Evolutionary conservation across 352 stramenopile genomes (phyloP).

Genomic region (Achlya hypogyna): DNA sequence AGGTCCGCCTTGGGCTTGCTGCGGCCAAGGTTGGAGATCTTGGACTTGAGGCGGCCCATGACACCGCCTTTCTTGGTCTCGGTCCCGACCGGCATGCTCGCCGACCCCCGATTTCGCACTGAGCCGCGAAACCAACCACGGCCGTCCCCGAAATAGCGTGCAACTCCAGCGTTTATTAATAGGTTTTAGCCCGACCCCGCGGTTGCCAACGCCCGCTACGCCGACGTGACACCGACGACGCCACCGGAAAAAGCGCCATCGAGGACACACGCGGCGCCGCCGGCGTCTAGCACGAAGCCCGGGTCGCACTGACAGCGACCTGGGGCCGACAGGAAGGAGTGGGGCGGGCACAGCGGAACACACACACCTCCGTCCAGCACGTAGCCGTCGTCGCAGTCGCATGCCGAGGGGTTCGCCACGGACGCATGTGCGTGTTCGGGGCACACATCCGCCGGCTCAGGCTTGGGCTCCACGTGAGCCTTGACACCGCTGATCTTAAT

Average conservation of each 20-base stretch:
- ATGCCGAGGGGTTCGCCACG: background rate
- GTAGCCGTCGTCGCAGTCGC: conserved; percentile 17
- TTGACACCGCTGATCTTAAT: conserved; percentile 21
- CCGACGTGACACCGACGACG: background rate
- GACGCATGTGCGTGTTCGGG: conserved; percentile 1
- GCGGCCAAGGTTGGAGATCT: conserved; percentile 6
- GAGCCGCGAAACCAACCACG: background rate
- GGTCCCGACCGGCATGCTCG: background rate
- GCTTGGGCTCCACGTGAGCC: background rate
- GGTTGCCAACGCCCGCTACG: background rate
- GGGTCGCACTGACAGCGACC: conserved; percentile 16
- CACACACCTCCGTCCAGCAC: background rate
- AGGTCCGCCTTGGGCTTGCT: background rate
- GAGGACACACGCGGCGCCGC: conserved; percentile 4
- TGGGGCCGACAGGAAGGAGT: conserved; percentile 5
- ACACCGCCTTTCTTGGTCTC: conserved; percentile 10
- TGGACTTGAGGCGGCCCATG: conserved; percentile 21
- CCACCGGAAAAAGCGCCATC: background rate
- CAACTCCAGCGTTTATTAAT: background rate
- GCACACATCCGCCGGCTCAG: background rate
- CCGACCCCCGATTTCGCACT: background rate
- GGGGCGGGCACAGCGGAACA: conserved; percentile 4
- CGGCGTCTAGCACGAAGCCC: conserved; percentile 5
- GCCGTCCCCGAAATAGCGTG: background rate
- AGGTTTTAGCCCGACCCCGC: background rate